A percentile compares a stretch with the other conserved stretches of the same genome.
Evolutionary conservation across 768 basidiomycete genomes (phyloP).

Genomic region (Tephrocybe sp.): DNA sequence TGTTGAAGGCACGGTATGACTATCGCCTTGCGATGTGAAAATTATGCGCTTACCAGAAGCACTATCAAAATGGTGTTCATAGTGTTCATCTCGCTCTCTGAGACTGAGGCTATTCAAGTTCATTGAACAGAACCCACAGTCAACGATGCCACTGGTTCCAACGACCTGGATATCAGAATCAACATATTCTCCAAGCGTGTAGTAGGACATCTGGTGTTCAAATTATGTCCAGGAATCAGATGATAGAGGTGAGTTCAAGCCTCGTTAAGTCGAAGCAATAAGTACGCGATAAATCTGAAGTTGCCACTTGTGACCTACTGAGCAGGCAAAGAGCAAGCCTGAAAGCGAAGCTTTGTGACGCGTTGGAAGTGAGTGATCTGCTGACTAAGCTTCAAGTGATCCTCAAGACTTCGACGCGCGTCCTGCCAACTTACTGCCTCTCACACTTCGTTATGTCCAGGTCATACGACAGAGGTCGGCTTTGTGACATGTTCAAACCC

Average conservation of each 20-base stretch:
- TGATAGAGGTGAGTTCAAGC: no score
- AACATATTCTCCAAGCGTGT: not conserved
- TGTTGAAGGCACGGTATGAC: not conserved
- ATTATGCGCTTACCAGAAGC: slow-evolving; percentile 1
- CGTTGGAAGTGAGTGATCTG: slow-evolving; percentile 2
- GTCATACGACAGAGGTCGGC: slow-evolving; percentile 93
- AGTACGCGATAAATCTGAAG: no score
- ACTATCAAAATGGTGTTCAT: slow-evolving; percentile 45
- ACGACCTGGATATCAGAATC: slow-evolving; percentile 11
- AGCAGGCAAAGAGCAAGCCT: no score
- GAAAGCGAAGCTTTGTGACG: no score
- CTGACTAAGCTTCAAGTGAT: slow-evolving; percentile 5
- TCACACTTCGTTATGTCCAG: slow-evolving; percentile 68
- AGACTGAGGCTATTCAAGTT: slow-evolving; percentile 39
- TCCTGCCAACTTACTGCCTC: slow-evolving; percentile 25
- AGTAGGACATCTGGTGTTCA: not conserved
- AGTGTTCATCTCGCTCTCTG: slow-evolving; percentile 51
- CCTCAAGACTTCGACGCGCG: slow-evolving; percentile 44
- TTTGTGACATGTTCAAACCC: not conserved
- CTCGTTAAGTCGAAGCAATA: no score
- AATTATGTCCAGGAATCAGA: no score
- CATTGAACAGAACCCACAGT: slow-evolving; percentile 53
- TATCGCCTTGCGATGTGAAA: not conserved
- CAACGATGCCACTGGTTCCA: slow-evolving; percentile 11
- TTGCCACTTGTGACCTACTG: no score